Conservation (phyloP, 1,284 basidiomycete species). For the Phaffia rhodozyma region DNA sequence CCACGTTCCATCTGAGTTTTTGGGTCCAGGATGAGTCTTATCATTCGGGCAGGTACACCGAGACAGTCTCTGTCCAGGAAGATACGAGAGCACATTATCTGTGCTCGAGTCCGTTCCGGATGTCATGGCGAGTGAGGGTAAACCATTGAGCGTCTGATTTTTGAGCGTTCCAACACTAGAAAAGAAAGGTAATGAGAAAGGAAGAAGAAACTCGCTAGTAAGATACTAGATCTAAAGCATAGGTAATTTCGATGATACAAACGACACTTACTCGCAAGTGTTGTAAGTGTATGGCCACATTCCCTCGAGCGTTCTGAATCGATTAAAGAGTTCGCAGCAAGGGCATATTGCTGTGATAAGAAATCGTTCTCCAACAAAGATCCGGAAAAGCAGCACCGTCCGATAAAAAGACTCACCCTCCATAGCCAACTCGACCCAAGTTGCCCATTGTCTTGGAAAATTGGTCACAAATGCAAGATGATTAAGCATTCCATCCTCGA, state of each 20-base stretch:
- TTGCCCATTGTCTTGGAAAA: conserved; percentile 87
- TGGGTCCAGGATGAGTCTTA: conserved; percentile 38
- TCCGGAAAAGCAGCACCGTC: too few species aligned
- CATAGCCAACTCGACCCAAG: conserved; percentile 20
- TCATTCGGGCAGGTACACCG: conserved; percentile 36
- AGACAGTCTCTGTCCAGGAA: conserved; percentile 36
- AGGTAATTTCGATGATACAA: too few species aligned
- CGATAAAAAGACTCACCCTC: too few species aligned
- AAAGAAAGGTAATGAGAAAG: neutral
- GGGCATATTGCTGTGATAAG: too few species aligned
- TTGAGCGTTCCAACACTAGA: neutral
- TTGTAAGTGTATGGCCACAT: conserved; percentile 49
- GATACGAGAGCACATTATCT: conserved; percentile 38
- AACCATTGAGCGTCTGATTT: conserved; percentile 33
- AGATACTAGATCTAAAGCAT: too few species aligned
- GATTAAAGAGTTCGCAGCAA: too few species aligned
- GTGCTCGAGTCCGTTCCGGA: conserved; percentile 36
- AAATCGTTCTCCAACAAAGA: too few species aligned
- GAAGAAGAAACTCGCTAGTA: neutral
- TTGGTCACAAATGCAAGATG: too few species aligned
- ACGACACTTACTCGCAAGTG: too few species aligned
- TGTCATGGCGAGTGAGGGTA: conserved; percentile 39
- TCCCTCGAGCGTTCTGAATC: conserved; percentile 47
- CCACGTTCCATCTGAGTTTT: conserved; percentile 24
- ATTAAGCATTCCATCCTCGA: too few species aligned